A percentile compares a stretch with the other conserved stretches of the same genome.
Conservation (phyloP, 129 eudicot species). For the Scalesia atractyloides region DNA sequence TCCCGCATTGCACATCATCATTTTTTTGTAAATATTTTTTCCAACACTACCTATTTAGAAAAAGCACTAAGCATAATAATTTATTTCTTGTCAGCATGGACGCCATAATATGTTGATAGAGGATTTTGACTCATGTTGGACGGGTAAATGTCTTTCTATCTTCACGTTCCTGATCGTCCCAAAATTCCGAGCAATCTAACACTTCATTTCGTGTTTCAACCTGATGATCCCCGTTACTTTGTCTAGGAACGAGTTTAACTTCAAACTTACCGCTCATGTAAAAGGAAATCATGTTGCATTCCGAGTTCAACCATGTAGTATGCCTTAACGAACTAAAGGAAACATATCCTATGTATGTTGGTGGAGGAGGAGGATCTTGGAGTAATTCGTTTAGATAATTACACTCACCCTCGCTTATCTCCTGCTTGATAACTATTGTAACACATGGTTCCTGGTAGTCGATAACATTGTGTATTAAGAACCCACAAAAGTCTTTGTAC, state of each 20-base stretch:
- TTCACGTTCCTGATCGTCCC: slow-evolving; percentile 10
- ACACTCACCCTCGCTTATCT: neutral
- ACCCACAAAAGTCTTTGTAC: slow-evolving; percentile 23
- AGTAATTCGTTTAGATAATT: slow-evolving; percentile 6
- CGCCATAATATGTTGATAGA: slow-evolving; percentile 13
- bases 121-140: slow-evolving; percentile 12
- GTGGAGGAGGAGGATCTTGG: slow-evolving; percentile 5
- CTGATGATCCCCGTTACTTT: neutral
- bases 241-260: neutral
- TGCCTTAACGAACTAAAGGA: slow-evolving; percentile 21
- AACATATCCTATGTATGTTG: slow-evolving; percentile 28
- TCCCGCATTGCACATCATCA: no score
- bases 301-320: slow-evolving; percentile 13
- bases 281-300: slow-evolving; percentile 12
- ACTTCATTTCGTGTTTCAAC: neutral
- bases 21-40: no score
- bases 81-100: neutral
- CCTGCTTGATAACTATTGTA: slow-evolving; percentile 11
- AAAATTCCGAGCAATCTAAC: neutral
- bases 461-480: slow-evolving; percentile 22
- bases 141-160: neutral
- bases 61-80: no score
- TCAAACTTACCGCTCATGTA: slow-evolving; percentile 14
- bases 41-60: no score
- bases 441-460: slow-evolving; percentile 17